Conservation (phyloP, 805 yeast species). For the Jamesozyma rosinii region DNA sequence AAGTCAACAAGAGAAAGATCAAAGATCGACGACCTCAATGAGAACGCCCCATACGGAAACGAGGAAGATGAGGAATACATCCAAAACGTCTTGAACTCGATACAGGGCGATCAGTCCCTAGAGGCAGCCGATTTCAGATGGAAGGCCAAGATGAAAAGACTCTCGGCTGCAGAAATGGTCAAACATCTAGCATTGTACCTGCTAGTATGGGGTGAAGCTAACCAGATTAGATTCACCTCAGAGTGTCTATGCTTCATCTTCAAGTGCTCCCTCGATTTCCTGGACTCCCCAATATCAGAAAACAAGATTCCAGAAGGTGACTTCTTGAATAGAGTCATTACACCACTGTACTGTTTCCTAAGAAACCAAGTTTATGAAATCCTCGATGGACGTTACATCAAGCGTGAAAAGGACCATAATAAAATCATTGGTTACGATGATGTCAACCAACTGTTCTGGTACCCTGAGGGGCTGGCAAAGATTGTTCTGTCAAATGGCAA, state of each 20-base stretch:
- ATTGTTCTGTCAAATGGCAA: slow-evolving; percentile 86
- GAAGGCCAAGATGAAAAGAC: slow-evolving; percentile 52
- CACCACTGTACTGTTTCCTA: slow-evolving; percentile 75
- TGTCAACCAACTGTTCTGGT: slow-evolving; percentile 97
- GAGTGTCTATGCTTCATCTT: slow-evolving; percentile 79
- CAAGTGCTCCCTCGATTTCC: slow-evolving; percentile 85
- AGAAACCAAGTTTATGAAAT: slow-evolving; percentile 77
- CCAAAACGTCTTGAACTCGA: slow-evolving; percentile 47
- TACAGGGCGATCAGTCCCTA: slow-evolving; percentile 75
- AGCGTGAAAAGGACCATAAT: slow-evolving; percentile 79
- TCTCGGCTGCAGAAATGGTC: slow-evolving; percentile 48
- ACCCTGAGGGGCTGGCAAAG: slow-evolving; percentile 95
- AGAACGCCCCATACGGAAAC: slow-evolving; percentile 15
- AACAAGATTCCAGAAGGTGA: slow-evolving; percentile 83
- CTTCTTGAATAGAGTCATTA: slow-evolving; percentile 79
- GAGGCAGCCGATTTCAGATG: slow-evolving; percentile 83
- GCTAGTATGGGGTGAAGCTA: slow-evolving; percentile 85
- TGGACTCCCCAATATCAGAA: slow-evolving; percentile 80
- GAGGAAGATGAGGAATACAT: slow-evolving; percentile 36
- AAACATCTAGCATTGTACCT: slow-evolving; percentile 63
- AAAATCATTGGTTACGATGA: slow-evolving; percentile 88
- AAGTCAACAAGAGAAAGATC: slow-evolving; percentile 43
- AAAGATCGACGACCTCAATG: slow-evolving; percentile 7
- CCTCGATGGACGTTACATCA: slow-evolving; percentile 69
- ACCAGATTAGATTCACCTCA: slow-evolving; percentile 77